Evolutionary conservation across 306 rosid species (phyloP).

Genomic region (Lathyrus aphaca): DNA sequence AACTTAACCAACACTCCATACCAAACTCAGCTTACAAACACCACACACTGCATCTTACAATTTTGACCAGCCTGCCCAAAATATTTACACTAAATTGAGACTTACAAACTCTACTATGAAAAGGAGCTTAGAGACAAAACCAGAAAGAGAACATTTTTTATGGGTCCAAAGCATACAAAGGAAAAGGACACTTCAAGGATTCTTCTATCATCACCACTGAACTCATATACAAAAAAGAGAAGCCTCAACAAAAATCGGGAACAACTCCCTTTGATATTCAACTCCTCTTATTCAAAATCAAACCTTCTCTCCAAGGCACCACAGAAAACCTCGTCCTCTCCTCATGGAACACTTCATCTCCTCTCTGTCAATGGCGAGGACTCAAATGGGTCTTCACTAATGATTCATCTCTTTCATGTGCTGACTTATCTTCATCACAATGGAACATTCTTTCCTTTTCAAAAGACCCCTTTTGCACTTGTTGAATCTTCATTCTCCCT

Average conservation of each 20-base stretch:
- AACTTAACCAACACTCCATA: too few relatives aligned
- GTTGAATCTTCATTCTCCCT: conserved; percentile 81
- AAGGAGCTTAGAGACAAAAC: too few relatives aligned
- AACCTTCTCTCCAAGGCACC: conserved; percentile 73
- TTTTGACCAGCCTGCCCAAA: too few relatives aligned
- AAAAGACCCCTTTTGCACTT: conserved; percentile 75
- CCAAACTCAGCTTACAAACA: too few relatives aligned
- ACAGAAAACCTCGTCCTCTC: conserved; percentile 65
- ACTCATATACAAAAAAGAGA: too few relatives aligned
- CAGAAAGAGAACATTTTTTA: too few relatives aligned
- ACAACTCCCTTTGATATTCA: conserved; percentile 61
- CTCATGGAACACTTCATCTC: conserved; percentile 79
- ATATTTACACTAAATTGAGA: too few relatives aligned
- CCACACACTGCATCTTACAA: too few relatives aligned
- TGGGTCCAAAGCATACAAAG: too few relatives aligned
- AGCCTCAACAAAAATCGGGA: conserved; percentile 24
- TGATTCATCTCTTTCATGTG: conserved; percentile 64
- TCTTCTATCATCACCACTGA: too few relatives aligned
- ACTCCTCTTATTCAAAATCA: conserved; percentile 76
- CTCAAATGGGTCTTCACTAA: conserved; percentile 86
- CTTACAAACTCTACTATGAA: too few relatives aligned
- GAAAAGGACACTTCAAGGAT: too few relatives aligned
- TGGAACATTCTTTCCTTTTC: conserved; percentile 76
- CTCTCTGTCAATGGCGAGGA: conserved; percentile 96
- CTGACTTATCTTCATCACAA: conserved; percentile 70